Conservation (phyloP, 2,329 filamentous ascomycete genomes). For the Neospermospora avenae region DNA sequence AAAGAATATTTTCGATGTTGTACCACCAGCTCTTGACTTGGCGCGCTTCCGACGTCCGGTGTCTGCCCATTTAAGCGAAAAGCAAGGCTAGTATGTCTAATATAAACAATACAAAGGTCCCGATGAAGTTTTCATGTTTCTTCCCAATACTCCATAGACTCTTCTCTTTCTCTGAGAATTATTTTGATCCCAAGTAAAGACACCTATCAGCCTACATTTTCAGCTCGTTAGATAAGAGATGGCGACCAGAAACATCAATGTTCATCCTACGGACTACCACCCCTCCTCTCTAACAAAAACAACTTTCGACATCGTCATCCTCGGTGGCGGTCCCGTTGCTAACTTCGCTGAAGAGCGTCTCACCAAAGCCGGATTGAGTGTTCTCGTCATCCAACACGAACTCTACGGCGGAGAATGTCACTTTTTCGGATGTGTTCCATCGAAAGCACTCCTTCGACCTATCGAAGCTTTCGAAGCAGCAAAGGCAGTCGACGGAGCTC, state of each 20-base stretch:
- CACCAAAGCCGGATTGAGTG: slow-evolving; percentile 10
- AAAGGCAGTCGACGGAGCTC: slow-evolving; percentile 10
- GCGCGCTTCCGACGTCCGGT: neutral
- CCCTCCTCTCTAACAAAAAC: slow-evolving; percentile 4
- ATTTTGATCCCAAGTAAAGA: neutral
- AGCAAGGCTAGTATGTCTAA: neutral
- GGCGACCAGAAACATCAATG: slow-evolving; percentile 9
- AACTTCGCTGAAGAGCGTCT: slow-evolving; percentile 6
- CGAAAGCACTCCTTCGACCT: slow-evolving; percentile 13
- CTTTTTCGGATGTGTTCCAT: slow-evolving; percentile 14
- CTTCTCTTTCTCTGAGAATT: neutral
- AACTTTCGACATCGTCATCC: slow-evolving; percentile 12
- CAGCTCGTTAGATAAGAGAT: neutral
- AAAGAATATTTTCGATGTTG: neutral
- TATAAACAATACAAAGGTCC: neutral
- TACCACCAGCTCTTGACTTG: neutral
- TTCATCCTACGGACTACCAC: slow-evolving; percentile 12
- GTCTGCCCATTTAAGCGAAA: neutral
- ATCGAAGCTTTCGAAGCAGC: slow-evolving; percentile 15
- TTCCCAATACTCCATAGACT: neutral
- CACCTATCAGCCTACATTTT: neutral
- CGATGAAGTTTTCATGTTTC: neutral
- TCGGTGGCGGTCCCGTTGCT: slow-evolving; percentile 9
- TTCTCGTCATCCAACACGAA: slow-evolving; percentile 12
- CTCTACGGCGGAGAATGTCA: slow-evolving; percentile 15